These are phyloP conservation scores for Russula dissimulans DNA, from an alignment of 768 basidiomycete species.

Conservation along the genomic window DNA sequence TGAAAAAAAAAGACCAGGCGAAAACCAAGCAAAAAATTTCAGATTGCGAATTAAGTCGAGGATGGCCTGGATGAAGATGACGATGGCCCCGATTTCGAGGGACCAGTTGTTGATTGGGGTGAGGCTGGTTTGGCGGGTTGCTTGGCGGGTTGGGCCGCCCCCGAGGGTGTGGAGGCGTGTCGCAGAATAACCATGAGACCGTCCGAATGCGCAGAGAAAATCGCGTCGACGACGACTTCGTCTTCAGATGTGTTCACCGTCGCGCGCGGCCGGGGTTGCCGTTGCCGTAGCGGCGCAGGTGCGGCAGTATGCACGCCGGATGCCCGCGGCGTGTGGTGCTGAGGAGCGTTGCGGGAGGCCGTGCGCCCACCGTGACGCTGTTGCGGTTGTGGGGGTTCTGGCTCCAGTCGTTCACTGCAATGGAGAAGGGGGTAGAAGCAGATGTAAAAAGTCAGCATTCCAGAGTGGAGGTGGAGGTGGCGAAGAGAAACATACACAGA, in stretches of 20 bases:
- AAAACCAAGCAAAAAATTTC: conserved; percentile 1
- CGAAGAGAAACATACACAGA: conserved; percentile 36
- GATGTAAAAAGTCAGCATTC: not conserved
- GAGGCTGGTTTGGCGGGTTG: not conserved
- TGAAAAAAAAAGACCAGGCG: not conserved
- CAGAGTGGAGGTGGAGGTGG: not conserved
- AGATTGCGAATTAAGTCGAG: not conserved
- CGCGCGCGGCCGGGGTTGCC: not conserved
- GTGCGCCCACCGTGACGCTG: not conserved
- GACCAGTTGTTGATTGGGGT: not conserved
- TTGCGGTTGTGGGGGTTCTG: conserved; percentile 3
- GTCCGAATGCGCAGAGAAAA: conserved; percentile 81
- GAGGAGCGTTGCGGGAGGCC: not conserved
- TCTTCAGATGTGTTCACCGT: conserved; percentile 20
- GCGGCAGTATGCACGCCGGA: not conserved
- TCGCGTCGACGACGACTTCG: conserved; percentile 61
- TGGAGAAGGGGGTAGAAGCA: not conserved
- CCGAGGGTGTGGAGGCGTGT: conserved; percentile 28
- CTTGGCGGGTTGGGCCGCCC: not conserved
- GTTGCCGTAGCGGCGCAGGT: not conserved
- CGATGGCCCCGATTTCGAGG: not conserved
- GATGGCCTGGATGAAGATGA: not conserved
- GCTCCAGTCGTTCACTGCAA: conserved; percentile 12
- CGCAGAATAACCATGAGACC: conserved; percentile 75
- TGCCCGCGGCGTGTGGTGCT: not conserved